Conservation (phyloP, 352 stramenopile genomes). For the Globisporangium nunn region DNA sequence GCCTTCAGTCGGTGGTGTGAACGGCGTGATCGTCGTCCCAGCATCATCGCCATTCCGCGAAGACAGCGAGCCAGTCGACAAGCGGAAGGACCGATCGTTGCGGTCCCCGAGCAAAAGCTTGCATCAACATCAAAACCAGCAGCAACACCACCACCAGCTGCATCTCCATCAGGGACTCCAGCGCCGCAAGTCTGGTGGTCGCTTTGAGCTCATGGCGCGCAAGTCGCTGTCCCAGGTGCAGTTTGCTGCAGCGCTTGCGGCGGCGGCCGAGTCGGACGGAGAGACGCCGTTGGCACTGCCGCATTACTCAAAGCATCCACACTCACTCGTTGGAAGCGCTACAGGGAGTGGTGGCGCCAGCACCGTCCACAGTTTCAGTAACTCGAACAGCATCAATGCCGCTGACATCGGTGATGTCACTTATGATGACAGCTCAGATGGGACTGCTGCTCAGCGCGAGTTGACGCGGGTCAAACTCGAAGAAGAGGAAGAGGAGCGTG, state of each 20-base stretch:
- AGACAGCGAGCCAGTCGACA: background rate
- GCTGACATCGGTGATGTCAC: background rate
- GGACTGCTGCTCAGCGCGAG: background rate
- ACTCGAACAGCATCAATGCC: background rate
- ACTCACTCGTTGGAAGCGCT: background rate
- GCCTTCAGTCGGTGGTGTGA: slow-evolving; percentile 42
- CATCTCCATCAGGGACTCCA: slow-evolving; percentile 16
- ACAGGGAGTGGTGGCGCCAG: background rate
- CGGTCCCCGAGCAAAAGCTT: slow-evolving; percentile 8
- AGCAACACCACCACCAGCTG: slow-evolving; percentile 3
- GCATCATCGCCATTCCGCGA: slow-evolving; percentile 10
- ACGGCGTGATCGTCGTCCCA: slow-evolving; percentile 50
- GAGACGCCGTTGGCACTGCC: background rate
- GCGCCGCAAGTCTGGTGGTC: slow-evolving; percentile 24
- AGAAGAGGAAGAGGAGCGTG: slow-evolving; percentile 60
- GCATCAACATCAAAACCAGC: slow-evolving; percentile 10
- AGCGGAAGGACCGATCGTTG: background rate
- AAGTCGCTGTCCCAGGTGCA: slow-evolving; percentile 41
- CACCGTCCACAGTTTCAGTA: background rate
- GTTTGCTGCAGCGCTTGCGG: slow-evolving; percentile 25
- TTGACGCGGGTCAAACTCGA: slow-evolving; percentile 16
- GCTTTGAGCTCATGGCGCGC: slow-evolving; percentile 28
- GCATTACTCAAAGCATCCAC: background rate
- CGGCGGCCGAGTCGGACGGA: slow-evolving; percentile 3
- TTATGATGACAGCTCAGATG: background rate